Conservation (phyloP, 2,329 filamentous ascomycete genomes). For the Alternaria dauci region DNA sequence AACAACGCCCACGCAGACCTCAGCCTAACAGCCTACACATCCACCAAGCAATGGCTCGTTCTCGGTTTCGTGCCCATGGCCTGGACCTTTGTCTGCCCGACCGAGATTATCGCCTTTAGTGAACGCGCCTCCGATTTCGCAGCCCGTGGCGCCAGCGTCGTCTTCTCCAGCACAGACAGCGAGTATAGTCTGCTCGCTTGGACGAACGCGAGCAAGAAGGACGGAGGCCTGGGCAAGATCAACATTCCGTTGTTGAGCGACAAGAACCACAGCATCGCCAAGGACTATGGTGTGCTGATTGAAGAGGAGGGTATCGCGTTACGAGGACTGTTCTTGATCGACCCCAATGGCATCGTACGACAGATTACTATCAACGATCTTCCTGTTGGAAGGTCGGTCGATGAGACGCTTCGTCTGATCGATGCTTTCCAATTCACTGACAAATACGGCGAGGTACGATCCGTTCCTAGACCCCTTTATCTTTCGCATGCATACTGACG, state of each 20-base stretch:
- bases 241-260: slow-evolving; percentile 70
- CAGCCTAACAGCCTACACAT: slow-evolving; percentile 51
- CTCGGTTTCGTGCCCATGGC: slow-evolving; percentile 73
- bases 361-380: slow-evolving; percentile 72
- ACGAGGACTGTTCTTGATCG: slow-evolving; percentile 71
- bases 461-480: neutral
- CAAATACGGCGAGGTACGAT: slow-evolving; percentile 52
- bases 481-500: slow-evolving; percentile 7
- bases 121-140: slow-evolving; percentile 68
- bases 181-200: slow-evolving; percentile 68
- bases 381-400: slow-evolving; percentile 69
- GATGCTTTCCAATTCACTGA: slow-evolving; percentile 60
- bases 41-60: slow-evolving; percentile 65
- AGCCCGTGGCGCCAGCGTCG: slow-evolving; percentile 66
- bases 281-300: slow-evolving; percentile 69
- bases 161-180: slow-evolving; percentile 69
- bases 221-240: slow-evolving; percentile 68
- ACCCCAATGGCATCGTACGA: slow-evolving; percentile 67
- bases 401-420: slow-evolving; percentile 67
- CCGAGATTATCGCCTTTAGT: slow-evolving; percentile 71
- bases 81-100: slow-evolving; percentile 73
- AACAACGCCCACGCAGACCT: slow-evolving; percentile 39
- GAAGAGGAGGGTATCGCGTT: slow-evolving; percentile 71
- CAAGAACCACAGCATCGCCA: slow-evolving; percentile 67
- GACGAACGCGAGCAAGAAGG: slow-evolving; percentile 65